phyloP scores from a whole-genome alignment of 129 eudicot genomes.

The Flaveria brownii region DNA sequence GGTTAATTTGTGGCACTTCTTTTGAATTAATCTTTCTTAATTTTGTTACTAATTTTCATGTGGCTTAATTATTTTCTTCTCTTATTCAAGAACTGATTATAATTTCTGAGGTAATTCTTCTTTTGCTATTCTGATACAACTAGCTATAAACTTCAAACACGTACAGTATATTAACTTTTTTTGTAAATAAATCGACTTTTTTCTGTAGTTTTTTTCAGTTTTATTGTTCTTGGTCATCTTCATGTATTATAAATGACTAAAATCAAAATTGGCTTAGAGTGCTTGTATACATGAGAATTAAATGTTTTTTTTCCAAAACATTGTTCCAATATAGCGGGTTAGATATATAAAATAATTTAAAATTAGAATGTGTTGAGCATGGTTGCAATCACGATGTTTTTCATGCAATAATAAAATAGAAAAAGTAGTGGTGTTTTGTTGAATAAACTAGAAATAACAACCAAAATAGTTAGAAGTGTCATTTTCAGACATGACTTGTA shows the following conservation, averaged over 20 bases:
- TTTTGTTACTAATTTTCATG: background rate
- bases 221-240: background rate
- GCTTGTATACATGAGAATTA: background rate
- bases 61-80: slow-evolving; percentile 7
- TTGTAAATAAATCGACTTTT: background rate
- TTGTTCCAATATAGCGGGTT: slow-evolving; percentile 10
- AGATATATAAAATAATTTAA: slow-evolving; percentile 14
- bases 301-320: background rate
- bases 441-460: background rate
- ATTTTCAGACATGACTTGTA: background rate
- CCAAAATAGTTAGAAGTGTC: slow-evolving; percentile 10
- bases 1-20: slow-evolving; percentile 25
- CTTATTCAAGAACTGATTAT: slow-evolving; percentile 14
- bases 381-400: slow-evolving; percentile 17
- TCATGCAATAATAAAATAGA: slow-evolving; percentile 1
- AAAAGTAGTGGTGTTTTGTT: slow-evolving; percentile 30
- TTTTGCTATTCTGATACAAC: background rate
- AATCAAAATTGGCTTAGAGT: slow-evolving; percentile 10
- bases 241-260: slow-evolving; percentile 2
- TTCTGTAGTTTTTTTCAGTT: background rate
- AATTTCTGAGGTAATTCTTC: slow-evolving; percentile 1
- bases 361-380: slow-evolving; percentile 32
- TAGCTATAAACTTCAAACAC: background rate
- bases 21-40: background rate
- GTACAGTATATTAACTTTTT: background rate